Evolutionary conservation across 1,139 yeast genomes (phyloP), one percentile per base, ranked within the genome.

Genomic region (Candida frijolesensis): DNA sequence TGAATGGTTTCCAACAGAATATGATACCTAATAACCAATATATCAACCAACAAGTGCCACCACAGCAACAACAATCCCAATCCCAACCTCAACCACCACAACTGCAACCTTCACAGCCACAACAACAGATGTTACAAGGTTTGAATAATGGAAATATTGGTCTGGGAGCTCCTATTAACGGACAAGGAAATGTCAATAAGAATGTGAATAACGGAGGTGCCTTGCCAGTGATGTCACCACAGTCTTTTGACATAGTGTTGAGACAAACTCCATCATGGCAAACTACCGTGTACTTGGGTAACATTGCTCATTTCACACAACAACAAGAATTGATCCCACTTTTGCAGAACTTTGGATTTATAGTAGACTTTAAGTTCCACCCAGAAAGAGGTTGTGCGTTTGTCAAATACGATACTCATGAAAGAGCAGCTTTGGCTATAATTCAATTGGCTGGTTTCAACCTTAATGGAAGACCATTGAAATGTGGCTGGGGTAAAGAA

Each of bases 401-500:
- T 74, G 94, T 88, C 54, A 87, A 86, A 68, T 89, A 85, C 63
- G 96, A 88, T 60, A 79, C 88, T 44, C 97, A 90, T 67, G 96
- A 89, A 61, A 76, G 89, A 55, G 97, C 97, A 4, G 96, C 96
- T 1, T 74, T 88, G 66, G 96, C 96, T 48, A 89, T 90, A 60
- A 87, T 87, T 27, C 94, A 88, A 61, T 74, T 90, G 55, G 80
- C 84, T 18, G 96, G 96, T n/a, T 81, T 82, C 60, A 79, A 79
- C 51, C 72, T 90, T 56, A 85, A 87, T 64, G 96, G 96, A 22
- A 79, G 96, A 64, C 86, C 88, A 32, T 71, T 90, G 63, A 86
- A 85, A 64, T 84, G 92, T 61, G 95, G 96, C 32, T 90, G 97
- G 97, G 96, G 96, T 47, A 87, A 83, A 63, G 87, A 80, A 58